A percentile compares a stretch with the other conserved stretches of the same genome.
These are phyloP conservation scores for Chromera velia DNA, from an alignment of 73 alveolate genomes.

Conservation along the genomic window DNA sequence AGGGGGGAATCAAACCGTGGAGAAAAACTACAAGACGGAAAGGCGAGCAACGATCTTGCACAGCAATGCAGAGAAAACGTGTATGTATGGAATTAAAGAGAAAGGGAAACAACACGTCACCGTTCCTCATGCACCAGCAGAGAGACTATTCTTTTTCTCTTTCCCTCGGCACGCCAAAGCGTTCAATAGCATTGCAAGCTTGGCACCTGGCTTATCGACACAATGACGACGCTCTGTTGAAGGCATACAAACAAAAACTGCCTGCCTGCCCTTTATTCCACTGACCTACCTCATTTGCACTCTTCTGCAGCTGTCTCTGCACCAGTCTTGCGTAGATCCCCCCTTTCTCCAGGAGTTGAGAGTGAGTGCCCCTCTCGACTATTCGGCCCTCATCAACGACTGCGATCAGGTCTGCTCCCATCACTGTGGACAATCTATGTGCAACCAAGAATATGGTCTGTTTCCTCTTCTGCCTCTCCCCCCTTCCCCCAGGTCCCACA, in stretches of 20 bases:
- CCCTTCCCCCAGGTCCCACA: too few species aligned
- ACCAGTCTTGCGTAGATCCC: background rate
- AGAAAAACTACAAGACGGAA: too few species aligned
- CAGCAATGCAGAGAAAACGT: too few species aligned
- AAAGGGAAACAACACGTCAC: too few species aligned
- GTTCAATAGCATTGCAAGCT: background rate
- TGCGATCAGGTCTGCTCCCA: constrained; percentile 43
- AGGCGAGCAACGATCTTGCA: too few species aligned
- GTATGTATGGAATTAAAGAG: too few species aligned
- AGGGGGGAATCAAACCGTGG: too few species aligned
- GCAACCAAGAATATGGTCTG: constrained; percentile 49
- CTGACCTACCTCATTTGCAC: background rate
- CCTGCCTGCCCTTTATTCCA: background rate
- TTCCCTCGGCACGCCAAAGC: background rate
- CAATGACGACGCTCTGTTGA: background rate
- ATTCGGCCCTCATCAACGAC: constrained; percentile 43
- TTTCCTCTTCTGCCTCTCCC: background rate
- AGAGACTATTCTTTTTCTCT: background rate
- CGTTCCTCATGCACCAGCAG: too few species aligned
- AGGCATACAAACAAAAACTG: too few species aligned
- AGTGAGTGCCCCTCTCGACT: constrained; percentile 7
- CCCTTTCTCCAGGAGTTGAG: background rate
- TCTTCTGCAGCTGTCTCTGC: background rate
- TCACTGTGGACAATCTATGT: constrained; percentile 53
- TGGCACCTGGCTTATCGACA: background rate